Evolutionary conservation across 306 rosid species (phyloP), one percentile per base, ranked within the genome.

Genomic region (Citrullus colocynthis): DNA sequence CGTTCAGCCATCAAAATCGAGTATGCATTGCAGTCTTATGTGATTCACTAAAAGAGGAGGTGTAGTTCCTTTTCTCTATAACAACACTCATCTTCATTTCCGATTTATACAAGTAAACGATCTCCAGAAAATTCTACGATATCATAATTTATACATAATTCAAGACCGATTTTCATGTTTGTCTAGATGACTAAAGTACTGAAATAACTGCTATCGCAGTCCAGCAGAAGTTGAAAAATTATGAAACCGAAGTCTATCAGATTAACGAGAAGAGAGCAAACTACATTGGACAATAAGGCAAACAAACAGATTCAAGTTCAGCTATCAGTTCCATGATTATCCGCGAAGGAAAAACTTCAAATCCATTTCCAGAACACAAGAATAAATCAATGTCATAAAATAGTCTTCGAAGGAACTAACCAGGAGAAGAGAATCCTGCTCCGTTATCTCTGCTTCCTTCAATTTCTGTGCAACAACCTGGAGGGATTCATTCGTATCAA

Each of bases 371-470:
- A 57, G n/a, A 24, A 77, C 56, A 52, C 75, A 61, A 74, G 67
- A 61, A 65, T 1, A 39, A 57, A 20, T 39, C 11, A 1, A 75
- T 61, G 66, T 55, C 55, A 61, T 15, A 36, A 74, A n/a, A 5
- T 28, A 66, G 15, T 84, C 82, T 89, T 15, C 78, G 74, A 79
- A 82, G 80, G 10, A 28, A 54, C 78, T 83, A 69, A 92, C 99
- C 90, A 95, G 97, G 85, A 90, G 99, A 83, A 92, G 99, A 45
- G 99, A 95, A 39, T 90, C 90, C 89, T 92, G 99, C 86, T 95
- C 93, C 32, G 96, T 93, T 82, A 93, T 93, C 84, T 93, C 97
- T 55, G 97, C 89, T 84, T 91, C 96, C 89, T 92, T 92, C 85
- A 85, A 73, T 65, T 89, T 92, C 90, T 92, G 97, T 2, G 90